Evolutionary conservation across 1,284 basidiomycete species (phyloP).

Genomic region (Butyriboletus appendiculatus): DNA sequence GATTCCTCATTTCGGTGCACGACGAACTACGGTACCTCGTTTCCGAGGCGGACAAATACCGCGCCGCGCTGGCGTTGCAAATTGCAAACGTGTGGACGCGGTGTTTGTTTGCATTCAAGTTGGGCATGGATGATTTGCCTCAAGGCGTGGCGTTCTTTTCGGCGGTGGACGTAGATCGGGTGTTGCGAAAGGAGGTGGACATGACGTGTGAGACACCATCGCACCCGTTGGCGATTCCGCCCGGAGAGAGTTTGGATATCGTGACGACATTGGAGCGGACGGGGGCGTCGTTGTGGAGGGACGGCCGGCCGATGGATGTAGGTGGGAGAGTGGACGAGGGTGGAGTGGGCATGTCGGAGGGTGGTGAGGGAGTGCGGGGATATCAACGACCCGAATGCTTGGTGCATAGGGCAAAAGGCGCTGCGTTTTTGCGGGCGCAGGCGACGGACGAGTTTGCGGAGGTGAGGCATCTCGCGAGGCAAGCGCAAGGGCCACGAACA

Average conservation of each 20-base stretch:
- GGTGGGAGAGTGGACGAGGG: conserved; percentile 13
- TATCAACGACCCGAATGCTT: conserved; percentile 60
- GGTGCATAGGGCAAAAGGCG: conserved; percentile 58
- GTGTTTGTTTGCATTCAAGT: conserved; percentile 86
- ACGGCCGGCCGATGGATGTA: conserved; percentile 54
- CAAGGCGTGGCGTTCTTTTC: conserved; percentile 97
- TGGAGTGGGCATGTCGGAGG: not conserved
- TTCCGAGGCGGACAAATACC: conserved; percentile 84
- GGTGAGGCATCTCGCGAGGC: conserved; percentile 63
- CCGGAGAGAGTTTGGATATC: conserved; percentile 88
- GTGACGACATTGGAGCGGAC: conserved; percentile 64
- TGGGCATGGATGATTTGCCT: conserved; percentile 96
- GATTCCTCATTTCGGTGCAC: conserved; percentile 97
- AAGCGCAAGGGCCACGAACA: conserved; percentile 42
- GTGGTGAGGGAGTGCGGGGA: conserved; percentile 36
- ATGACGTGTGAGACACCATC: conserved; percentile 96
- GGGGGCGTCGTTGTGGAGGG: conserved; percentile 61
- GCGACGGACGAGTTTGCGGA: conserved; percentile 67
- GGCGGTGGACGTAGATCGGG: conserved; percentile 91
- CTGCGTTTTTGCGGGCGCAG: conserved; percentile 73
- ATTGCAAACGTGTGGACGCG: conserved; percentile 97
- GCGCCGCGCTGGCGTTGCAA: conserved; percentile 91
- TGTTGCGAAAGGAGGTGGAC: conserved; percentile 95
- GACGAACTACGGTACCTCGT: conserved; percentile 97
- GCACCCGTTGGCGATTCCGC: conserved; percentile 79